These are phyloP conservation scores for Smallanthus sonchifolius DNA, from an alignment of 129 eudicot species.

Conservation along the genomic window DNA sequence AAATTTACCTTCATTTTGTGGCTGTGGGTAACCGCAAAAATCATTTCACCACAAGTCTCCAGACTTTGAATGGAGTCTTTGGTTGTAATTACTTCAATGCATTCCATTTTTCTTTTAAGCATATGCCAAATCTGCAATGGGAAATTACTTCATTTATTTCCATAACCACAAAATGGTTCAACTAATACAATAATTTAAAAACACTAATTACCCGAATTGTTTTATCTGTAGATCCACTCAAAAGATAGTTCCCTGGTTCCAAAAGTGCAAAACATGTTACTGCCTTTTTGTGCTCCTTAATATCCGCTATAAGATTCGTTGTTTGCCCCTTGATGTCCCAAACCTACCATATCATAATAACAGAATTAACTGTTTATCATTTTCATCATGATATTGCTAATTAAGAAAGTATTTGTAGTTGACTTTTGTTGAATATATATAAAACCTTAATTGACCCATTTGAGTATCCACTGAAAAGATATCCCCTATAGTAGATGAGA, in stretches of 20 bases:
- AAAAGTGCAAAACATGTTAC: constrained; percentile 72
- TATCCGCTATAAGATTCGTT: constrained; percentile 51
- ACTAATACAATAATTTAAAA: neutral
- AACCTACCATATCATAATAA: constrained; percentile 33
- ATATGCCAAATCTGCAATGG: constrained; percentile 66
- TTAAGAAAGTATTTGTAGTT: neutral
- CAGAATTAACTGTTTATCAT: neutral
- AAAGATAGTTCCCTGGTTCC: constrained; percentile 60
- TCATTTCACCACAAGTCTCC: constrained; percentile 58
- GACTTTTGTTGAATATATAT: neutral
- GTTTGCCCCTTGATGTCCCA: constrained; percentile 78
- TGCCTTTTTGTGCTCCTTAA: constrained; percentile 68
- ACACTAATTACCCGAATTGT: constrained; percentile 50
- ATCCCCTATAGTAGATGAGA: constrained; percentile 72
- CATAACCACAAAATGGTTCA: neutral
- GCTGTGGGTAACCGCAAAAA: constrained; percentile 51
- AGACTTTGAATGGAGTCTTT: constrained; percentile 59
- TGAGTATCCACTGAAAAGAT: constrained; percentile 68
- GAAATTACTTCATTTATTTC: neutral
- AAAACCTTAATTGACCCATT: constrained; percentile 75
- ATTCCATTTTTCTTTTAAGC: constrained; percentile 47
- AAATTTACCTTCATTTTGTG: constrained; percentile 65
- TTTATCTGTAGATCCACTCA: constrained; percentile 84
- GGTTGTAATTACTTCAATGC: constrained; percentile 58
- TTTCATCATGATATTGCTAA: neutral